Base-by-base conservation (phyloP, 768 basidiomycete genomes). In the Rubroboletus satanas region DNA sequence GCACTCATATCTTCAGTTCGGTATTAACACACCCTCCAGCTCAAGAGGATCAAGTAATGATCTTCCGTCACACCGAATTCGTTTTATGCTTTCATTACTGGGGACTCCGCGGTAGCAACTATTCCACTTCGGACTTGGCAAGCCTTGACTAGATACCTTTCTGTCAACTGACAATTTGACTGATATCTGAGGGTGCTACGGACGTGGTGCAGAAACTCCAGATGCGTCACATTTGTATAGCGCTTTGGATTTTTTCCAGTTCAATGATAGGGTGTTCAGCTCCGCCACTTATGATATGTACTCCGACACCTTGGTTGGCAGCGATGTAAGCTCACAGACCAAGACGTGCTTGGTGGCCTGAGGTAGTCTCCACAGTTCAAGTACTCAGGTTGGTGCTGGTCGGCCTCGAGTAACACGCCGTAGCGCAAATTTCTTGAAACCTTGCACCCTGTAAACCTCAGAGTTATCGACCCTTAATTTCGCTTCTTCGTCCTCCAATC, bases 31-130 rank as follows among this genome's bases (percentile, higher is more conserved):
- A 32, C 21, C 42, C 29, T 60, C 45, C 55, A 85, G 84, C 80
- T 85, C 70, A 85, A 83, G 72, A 79, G 67, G 60, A 81, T 86
- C 65, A 82, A 82, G 68, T 85, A 69, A 54, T 38, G 21, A 11
- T 31, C 11, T n/a, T 46, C 11, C 11, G 29, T 44, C 10, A 21
- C 11, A 4, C 39, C 15, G 17, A 8, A 26, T 23, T 21, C 5
- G 7, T 5, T 14, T 38, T 43, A 45, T 45, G 6, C 14, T 17
- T 42, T 39, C 39, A 28, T 21, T 52, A 18, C 37, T 14, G 17
- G 17, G 29, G 37, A 45, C 12, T 45, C 4, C 10, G 21, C 11
- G 9, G 11, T 33, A 21, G 45, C 32, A 49, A 46, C 26, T 32
- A 45, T 37, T 43, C 10, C 18, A 31, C 35, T 18, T 47, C 10